These are phyloP conservation scores for Lactifluus pinguis DNA, from an alignment of 768 basidiomycete genomes.

Conservation along the genomic window DNA sequence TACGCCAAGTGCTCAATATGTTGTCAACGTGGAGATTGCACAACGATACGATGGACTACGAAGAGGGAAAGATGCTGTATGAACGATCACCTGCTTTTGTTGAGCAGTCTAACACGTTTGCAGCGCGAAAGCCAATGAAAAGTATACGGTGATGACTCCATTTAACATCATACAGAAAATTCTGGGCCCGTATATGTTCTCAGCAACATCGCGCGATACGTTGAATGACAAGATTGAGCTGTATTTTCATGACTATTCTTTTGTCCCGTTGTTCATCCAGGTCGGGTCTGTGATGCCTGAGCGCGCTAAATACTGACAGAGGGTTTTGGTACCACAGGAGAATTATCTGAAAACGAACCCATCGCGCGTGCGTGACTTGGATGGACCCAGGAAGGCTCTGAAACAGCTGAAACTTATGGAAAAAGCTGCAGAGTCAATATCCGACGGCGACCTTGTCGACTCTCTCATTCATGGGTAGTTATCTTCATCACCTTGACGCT, in stretches of 20 bases:
- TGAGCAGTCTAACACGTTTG: not conserved
- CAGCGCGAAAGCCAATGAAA: slow-evolving; percentile 75
- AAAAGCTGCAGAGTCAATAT: slow-evolving; percentile 84
- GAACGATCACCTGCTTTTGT: slow-evolving; percentile 25
- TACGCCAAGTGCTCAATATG: slow-evolving; percentile 97
- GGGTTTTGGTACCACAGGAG: slow-evolving; percentile 47
- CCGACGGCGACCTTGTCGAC: slow-evolving; percentile 92
- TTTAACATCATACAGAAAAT: slow-evolving; percentile 88
- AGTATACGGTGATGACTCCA: slow-evolving; percentile 82
- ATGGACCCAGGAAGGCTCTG: slow-evolving; percentile 54
- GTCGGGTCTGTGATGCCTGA: slow-evolving; percentile 31
- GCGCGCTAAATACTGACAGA: not conserved
- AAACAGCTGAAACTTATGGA: slow-evolving; percentile 78
- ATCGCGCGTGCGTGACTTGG: slow-evolving; percentile 43
- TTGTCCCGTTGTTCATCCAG: slow-evolving; percentile 93
- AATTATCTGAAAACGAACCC: slow-evolving; percentile 89
- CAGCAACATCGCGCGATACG: slow-evolving; percentile 67
- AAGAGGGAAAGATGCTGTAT: slow-evolving; percentile 85
- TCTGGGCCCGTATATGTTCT: slow-evolving; percentile 87
- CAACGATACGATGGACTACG: slow-evolving; percentile 73
- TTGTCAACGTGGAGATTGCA: slow-evolving; percentile 95
- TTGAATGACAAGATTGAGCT: slow-evolving; percentile 89
- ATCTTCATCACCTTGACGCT: not conserved
- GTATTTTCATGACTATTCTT: slow-evolving; percentile 94
- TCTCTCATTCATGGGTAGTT: slow-evolving; percentile 84